Evolutionary conservation across 768 basidiomycete species (phyloP).

Genomic region (Termitomyces sp.): DNA sequence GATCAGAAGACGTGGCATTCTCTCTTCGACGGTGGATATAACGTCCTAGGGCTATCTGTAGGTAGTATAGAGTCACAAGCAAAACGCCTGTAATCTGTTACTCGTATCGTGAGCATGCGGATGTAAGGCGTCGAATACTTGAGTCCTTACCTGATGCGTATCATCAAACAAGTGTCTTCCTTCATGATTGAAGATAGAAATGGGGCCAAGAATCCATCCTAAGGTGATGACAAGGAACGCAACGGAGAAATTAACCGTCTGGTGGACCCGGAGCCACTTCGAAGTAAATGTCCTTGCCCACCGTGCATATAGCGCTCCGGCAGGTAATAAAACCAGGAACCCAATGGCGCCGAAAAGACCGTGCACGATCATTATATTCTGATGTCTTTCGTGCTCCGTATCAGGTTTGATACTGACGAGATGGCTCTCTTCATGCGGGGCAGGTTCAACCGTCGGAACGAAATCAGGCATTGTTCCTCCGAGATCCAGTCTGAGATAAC

Average conservation of each 20-base stretch:
- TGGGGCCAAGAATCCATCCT: constrained; percentile 46
- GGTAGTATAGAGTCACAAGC: constrained; percentile 46
- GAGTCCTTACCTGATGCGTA: constrained; percentile 40
- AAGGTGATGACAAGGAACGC: constrained; percentile 46
- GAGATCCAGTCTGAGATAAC: constrained; percentile 32
- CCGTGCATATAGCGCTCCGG: constrained; percentile 50
- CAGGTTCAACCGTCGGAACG: constrained; percentile 11
- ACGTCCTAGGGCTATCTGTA: constrained; percentile 50
- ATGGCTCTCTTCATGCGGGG: constrained; percentile 3
- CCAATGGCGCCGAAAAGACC: constrained; percentile 49
- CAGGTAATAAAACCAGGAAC: constrained; percentile 54
- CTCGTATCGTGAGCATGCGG: background rate
- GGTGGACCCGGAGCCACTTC: constrained; percentile 58
- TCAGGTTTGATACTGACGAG: background rate
- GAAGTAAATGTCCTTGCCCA: constrained; percentile 47
- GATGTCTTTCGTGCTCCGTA: constrained; percentile 24
- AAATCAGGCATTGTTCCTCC: constrained; percentile 23
- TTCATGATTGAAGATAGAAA: constrained; percentile 39
- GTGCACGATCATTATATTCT: constrained; percentile 49
- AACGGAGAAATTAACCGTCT: constrained; percentile 43
- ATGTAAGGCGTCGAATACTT: background rate
- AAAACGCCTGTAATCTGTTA: constrained; percentile 51
- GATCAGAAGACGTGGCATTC: constrained; percentile 21
- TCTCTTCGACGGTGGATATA: constrained; percentile 44
- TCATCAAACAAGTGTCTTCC: constrained; percentile 26